These are phyloP conservation scores for Xylaria sp. DNA, from an alignment of 2,329 filamentous ascomycete genomes.

Conservation along the genomic window DNA sequence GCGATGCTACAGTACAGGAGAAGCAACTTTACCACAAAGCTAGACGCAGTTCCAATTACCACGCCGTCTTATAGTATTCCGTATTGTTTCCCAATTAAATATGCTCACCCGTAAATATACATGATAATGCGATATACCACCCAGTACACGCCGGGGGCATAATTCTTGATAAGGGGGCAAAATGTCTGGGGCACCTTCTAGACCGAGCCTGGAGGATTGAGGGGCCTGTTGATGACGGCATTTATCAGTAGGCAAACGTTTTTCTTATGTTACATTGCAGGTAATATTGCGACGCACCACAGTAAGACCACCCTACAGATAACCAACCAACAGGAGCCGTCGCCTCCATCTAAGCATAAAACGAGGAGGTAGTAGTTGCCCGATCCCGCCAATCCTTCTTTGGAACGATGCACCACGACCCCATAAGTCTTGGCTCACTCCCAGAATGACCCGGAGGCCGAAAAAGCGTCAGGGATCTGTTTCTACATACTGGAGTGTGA, in stretches of 20 bases:
- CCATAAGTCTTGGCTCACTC: conserved; percentile 3
- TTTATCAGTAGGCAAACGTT: neutral
- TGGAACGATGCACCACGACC: neutral
- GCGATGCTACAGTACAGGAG: neutral
- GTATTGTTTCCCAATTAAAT: neutral
- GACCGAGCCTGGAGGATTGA: neutral
- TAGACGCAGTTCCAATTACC: neutral
- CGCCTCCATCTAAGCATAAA: neutral
- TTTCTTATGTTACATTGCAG: conserved; percentile 7
- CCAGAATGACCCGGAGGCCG: neutral
- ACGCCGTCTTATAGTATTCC: neutral
- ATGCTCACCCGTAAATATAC: neutral
- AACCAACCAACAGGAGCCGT: neutral
- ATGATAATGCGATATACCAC: neutral
- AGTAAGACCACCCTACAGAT: neutral
- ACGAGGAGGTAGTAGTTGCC: conserved; percentile 13
- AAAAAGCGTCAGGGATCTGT: neutral
- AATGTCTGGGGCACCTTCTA: neutral
- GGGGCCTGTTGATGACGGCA: conserved; percentile 1
- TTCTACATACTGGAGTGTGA: neutral
- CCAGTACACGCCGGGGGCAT: neutral
- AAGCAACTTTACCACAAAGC: neutral
- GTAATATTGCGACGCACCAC: conserved; percentile 6
- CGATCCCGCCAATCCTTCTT: conserved; percentile 13
- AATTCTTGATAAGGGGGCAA: neutral